These are phyloP conservation scores for Eragrostis curvula DNA, from an alignment of 176 grass and related monocot genomes.

Conservation along the genomic window DNA sequence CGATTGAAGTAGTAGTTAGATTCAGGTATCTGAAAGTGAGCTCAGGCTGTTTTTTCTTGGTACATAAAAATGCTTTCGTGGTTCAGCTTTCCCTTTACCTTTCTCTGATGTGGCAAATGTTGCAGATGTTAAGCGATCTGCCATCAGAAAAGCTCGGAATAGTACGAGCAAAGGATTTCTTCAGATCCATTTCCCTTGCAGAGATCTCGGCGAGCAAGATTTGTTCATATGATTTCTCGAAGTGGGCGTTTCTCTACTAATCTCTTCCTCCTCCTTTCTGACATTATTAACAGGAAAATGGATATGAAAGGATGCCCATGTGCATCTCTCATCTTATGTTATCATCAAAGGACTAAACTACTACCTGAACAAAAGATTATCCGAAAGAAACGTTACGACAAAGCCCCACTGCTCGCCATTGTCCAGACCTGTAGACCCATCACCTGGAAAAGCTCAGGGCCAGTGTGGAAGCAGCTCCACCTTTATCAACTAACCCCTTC, in stretches of 20 bases:
- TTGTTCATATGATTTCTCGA: constrained; percentile 8
- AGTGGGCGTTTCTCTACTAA: not conserved
- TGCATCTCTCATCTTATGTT: constrained; percentile 2
- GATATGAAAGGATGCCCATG: constrained; percentile 11
- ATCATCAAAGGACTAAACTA: not conserved
- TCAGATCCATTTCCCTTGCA: not conserved
- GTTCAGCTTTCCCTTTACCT: not conserved
- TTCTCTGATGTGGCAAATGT: not conserved
- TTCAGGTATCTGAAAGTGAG: constrained; percentile 1
- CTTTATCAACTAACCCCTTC: constrained; percentile 10
- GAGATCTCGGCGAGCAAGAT: not conserved
- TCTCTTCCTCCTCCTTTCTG: not conserved
- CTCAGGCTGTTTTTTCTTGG: not conserved
- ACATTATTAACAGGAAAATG: not conserved
- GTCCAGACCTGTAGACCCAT: constrained; percentile 40
- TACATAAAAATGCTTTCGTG: not conserved
- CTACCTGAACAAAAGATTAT: not conserved
- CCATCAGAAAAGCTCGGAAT: not conserved
- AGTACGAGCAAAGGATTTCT: not conserved
- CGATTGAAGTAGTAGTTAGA: not conserved
- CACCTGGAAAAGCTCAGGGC: constrained; percentile 24
- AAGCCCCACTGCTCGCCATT: constrained; percentile 33
- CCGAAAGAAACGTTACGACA: not conserved
- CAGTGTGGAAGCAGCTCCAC: constrained; percentile 31
- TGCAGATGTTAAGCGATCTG: not conserved